Evolutionary conservation across 2,329 filamentous ascomycete species (phyloP).

Genomic region (Chrysosporium keratinophilum): DNA sequence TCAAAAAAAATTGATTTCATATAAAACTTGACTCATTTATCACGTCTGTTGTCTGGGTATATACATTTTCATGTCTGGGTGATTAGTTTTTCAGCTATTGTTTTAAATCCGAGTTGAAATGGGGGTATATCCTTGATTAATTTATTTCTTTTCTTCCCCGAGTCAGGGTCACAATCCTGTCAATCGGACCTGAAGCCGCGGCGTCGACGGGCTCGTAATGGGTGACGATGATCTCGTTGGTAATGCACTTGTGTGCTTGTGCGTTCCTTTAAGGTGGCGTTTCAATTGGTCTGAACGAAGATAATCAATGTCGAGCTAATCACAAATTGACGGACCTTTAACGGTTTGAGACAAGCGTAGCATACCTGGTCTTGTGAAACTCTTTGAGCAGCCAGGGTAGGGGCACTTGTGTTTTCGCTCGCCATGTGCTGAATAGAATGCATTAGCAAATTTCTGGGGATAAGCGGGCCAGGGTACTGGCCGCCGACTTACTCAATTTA

Average conservation of each 20-base stretch:
- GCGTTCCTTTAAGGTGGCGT: conserved; percentile 31
- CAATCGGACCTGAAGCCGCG: not conserved
- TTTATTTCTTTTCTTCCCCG: no score
- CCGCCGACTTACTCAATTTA: conserved; percentile 29
- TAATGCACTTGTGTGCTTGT: conserved; percentile 21
- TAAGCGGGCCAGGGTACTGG: not conserved
- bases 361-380: conserved; percentile 37
- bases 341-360: not conserved
- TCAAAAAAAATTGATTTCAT: no score
- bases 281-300: conserved; percentile 31
- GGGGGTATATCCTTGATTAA: no score
- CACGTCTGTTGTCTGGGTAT: no score
- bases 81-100: no score
- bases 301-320: not conserved
- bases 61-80: no score
- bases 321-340: not conserved
- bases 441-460: conserved; percentile 14
- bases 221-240: conserved; percentile 1
- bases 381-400: conserved; percentile 33
- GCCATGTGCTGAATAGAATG: conserved; percentile 26
- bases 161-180: not conserved
- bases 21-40: no score
- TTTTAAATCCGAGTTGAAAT: no score
- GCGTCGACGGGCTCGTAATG: not conserved
- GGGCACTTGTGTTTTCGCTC: conserved; percentile 35